Evolutionary conservation across 176 grass and related monocot species (phyloP), one percentile per base, ranked within the genome.

Genomic region (Urochloa ruziziensis): DNA sequence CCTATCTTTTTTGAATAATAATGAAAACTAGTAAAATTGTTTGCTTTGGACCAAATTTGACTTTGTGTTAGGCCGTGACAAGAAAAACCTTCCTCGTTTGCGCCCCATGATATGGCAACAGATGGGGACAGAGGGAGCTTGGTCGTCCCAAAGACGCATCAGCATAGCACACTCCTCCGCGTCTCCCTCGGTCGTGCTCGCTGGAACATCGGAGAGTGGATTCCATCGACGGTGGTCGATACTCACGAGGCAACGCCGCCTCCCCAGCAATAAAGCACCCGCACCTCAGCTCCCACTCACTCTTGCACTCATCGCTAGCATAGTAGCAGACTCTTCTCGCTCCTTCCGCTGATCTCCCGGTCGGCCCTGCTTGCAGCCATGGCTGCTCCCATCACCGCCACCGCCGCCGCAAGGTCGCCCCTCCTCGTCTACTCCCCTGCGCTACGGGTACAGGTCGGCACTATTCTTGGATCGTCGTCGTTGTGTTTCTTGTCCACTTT

Each of bases 181-280:
- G 42, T 66, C 61, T 4, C 40, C 32, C 11, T 66, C 77, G 29
- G 2, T 64, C 44, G 39, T 19, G 48, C 33, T 80, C 62, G 59
- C 53, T 19, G 77, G 6, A 51, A 25, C 77, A 51, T 80, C 40
- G 70, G 11, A 30, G 62, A 48, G 36, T 77, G 28, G 47, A 56
- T 52, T 83, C 81, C 82, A 54, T 73, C 21, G 68, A 44, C 42
- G 76, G 25, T 32, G 67, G 44, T 86, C 76, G 85, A 87, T 87
- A 74, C 60, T 16, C 44, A 53, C 78, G 78, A 87, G 86, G 86
- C 60, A 10, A 2, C 17, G 53, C 24, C 32, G 12, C 54, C 64
- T 49, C 68, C 48, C 48, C 48, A 0, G 78, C n/a, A 69, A 87
- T 82, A 82, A 87, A 82, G 65, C 49, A 7, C 72, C 16, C 48